These are phyloP conservation scores for Leccinum fuscescens DNA, from an alignment of 1,284 basidiomycete species.

Conservation along the genomic window DNA sequence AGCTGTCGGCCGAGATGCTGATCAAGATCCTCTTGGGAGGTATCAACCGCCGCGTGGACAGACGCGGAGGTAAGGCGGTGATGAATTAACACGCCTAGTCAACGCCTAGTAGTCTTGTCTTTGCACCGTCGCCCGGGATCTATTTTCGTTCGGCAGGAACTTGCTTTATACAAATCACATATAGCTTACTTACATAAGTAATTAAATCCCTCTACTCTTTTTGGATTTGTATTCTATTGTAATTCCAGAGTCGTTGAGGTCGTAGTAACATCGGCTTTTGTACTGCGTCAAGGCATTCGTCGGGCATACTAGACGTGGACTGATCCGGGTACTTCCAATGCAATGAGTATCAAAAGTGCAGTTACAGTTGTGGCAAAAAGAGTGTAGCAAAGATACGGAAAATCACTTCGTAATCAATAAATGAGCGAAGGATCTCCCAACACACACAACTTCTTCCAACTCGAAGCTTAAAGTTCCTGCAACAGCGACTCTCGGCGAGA, in stretches of 20 bases:
- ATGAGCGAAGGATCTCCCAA: not conserved
- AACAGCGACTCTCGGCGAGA: too few species aligned
- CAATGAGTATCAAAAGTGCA: too few species aligned
- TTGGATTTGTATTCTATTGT: not conserved
- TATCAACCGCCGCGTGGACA: conserved; percentile 54
- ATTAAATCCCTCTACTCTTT: not conserved
- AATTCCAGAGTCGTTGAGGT: not conserved
- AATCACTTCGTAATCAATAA: not conserved
- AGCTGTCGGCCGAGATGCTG: conserved; percentile 43
- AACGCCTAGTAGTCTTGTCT: conserved; percentile 1
- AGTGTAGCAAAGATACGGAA: too few species aligned
- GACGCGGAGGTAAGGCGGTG: conserved; percentile 33
- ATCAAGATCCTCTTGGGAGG: conserved; percentile 59
- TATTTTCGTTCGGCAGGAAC: not conserved
- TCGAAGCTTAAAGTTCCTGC: not conserved
- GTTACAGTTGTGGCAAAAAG: too few species aligned
- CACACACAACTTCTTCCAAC: not conserved
- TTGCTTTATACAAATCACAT: not conserved
- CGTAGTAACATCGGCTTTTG: not conserved
- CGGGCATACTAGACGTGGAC: too few species aligned
- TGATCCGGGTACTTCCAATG: too few species aligned
- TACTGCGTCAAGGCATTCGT: not conserved
- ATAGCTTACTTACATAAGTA: not conserved
- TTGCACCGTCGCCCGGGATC: not conserved
- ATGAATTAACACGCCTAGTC: conserved; percentile 15